Conservation (phyloP, 768 basidiomycete species). For the Mycena olivaceomarginata region DNA sequence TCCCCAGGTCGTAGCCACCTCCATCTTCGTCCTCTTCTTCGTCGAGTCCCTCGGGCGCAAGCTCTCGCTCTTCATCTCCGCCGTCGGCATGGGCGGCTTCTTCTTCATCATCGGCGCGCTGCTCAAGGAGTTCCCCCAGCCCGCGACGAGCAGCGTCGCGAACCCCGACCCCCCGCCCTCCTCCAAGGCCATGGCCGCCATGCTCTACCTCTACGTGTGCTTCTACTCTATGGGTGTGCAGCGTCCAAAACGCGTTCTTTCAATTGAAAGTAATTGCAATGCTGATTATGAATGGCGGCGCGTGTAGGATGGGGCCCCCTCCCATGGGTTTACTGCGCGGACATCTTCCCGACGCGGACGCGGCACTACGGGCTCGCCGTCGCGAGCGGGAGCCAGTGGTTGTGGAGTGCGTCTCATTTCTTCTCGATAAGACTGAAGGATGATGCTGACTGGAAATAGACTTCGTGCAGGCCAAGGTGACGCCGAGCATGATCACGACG, state of each 20-base stretch:
- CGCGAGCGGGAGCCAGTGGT: constrained; percentile 88
- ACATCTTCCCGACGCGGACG: constrained; percentile 93
- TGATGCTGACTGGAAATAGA: constrained; percentile 57
- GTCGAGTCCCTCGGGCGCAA: constrained; percentile 84
- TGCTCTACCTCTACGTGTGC: constrained; percentile 91
- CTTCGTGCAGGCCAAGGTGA: constrained; percentile 83
- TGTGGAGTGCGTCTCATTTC: constrained; percentile 75
- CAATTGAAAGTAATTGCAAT: no score
- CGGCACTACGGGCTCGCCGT: constrained; percentile 87
- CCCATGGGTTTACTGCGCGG: constrained; percentile 79
- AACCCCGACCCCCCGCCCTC: constrained; percentile 67
- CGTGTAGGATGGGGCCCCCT: constrained; percentile 76
- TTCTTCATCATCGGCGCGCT: constrained; percentile 93
- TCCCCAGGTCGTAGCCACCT: constrained; percentile 79
- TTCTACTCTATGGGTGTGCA: constrained; percentile 84
- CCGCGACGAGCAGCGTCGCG: constrained; percentile 49
- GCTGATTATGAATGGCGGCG: no score
- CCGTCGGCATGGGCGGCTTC: constrained; percentile 84
- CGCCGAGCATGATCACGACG: constrained; percentile 74
- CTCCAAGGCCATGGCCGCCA: constrained; percentile 88
- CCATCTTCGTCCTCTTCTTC: constrained; percentile 79
- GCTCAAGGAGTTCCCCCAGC: constrained; percentile 84
- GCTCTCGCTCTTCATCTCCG: constrained; percentile 82
- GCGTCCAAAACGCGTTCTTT: no score
- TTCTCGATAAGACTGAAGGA: no score